Percentiles rank a stretch among this genome's conserved stretches.
Evolutionary conservation across 148 eudicot species (phyloP).

Genomic region (Silene latifolia): DNA sequence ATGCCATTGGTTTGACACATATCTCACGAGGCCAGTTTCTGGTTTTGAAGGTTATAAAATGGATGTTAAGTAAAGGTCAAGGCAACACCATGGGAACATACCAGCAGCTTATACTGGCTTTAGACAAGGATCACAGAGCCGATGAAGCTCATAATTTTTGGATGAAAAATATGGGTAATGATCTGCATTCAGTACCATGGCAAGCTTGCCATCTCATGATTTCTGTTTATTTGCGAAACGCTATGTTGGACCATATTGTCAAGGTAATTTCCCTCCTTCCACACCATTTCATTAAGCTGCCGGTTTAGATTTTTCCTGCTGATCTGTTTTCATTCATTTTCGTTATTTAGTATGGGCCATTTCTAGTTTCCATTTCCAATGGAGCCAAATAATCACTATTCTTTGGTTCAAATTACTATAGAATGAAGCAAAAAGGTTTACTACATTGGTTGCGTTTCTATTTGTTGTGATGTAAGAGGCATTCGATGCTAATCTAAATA

Average conservation of each 20-base stretch:
- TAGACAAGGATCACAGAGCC: constrained; percentile 82
- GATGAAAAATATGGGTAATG: constrained; percentile 72
- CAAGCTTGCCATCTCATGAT: constrained; percentile 72
- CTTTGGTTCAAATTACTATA: neutral
- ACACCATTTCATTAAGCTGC: neutral
- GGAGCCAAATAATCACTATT: neutral
- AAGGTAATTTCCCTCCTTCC: constrained; percentile 30
- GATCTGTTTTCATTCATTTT: too few species aligned
- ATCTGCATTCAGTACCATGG: constrained; percentile 91
- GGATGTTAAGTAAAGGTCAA: constrained; percentile 98
- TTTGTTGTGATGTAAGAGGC: neutral
- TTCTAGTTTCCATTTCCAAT: neutral
- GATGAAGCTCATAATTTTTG: constrained; percentile 84
- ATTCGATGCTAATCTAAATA: neutral
- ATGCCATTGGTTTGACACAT: neutral
- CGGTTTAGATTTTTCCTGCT: too few species aligned
- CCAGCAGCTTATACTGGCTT: constrained; percentile 73
- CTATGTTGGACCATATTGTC: constrained; percentile 68
- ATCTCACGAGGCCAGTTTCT: neutral
- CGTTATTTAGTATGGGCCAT: too few species aligned
- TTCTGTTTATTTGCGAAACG: constrained; percentile 69
- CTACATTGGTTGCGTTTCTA: neutral
- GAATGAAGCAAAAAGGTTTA: neutral
- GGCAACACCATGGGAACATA: constrained; percentile 80
- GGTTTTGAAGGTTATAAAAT: constrained; percentile 56